Base-by-base conservation (phyloP, 2,329 filamentous ascomycete genomes). In the Pseudohalonectria lignicola region DNA sequence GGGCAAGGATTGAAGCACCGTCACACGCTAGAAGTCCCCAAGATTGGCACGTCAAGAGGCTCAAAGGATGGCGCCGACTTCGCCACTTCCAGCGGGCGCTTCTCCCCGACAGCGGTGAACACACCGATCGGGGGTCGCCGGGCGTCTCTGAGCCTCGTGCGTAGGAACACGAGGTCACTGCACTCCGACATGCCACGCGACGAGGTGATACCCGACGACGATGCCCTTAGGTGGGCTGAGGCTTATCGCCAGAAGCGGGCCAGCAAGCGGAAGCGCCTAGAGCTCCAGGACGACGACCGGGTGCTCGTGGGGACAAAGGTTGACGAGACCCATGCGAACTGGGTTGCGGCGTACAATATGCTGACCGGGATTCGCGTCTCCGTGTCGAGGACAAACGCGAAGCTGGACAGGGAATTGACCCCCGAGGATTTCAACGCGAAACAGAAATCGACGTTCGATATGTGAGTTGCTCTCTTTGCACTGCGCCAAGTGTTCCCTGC, bases 271-370 rank as follows among this genome's bases (percentile, higher is more conserved):
- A 83, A 78, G 59, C 74, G 80, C 49, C 82, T 79, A 53, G 88
- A 95, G 45, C 82, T 81, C 45, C 82, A 95, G 49, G 87, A 95
- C 47, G 92, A 96, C 43, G 90, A 96, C 51, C 78, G 88, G 44
- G 90, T 98, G 9, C 74, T 96, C 23, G 88, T 98, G 15, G 92
- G 92, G 42, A 98, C 86, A 41, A 96, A 95, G 64, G 92, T 98
- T 37, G 92, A 98, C 56, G 88, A 96, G 65, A 84, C 86, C 52
- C 92, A 98, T 59, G 84, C 86, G 48, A 96, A 96, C 60, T 98
- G 85, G 80, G 87, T 94, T 32, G 95, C 87, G 2, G 92, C 92
- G 42, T 98, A 98, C 67, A 98, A 98, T 62, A 98, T 98, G 92
- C 74, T 98, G 64, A 98, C 92, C 29, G 92, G 92, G 45, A 98